Percentiles rank a stretch among this genome's conserved stretches.
Evolutionary conservation across 306 rosid species (phyloP).

Genomic region (Prunus mongolica): DNA sequence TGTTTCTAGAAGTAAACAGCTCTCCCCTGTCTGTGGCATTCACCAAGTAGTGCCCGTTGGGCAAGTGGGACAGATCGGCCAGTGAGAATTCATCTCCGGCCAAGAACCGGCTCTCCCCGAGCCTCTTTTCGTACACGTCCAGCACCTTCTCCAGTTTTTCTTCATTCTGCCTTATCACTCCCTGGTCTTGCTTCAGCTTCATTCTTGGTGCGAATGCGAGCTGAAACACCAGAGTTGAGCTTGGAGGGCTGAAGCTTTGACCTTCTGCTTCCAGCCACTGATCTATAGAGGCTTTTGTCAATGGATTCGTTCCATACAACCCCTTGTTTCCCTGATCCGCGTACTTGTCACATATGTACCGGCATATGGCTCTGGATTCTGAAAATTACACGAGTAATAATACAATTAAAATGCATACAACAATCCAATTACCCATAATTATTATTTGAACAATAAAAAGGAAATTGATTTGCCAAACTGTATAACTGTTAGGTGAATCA

Average conservation of each 20-base stretch:
- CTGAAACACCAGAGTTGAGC: conserved; percentile 65
- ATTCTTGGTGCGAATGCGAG: conserved; percentile 76
- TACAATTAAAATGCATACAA: not conserved
- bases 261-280: conserved; percentile 87
- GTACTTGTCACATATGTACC: conserved; percentile 73
- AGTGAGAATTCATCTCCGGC: conserved; percentile 74
- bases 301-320: conserved; percentile 59
- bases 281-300: conserved; percentile 69
- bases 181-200: conserved; percentile 64
- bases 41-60: conserved; percentile 59
- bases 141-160: conserved; percentile 67
- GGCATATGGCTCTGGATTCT: conserved; percentile 85
- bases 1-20: conserved; percentile 45
- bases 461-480: not conserved
- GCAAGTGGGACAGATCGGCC: conserved; percentile 89
- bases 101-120: conserved; percentile 54
- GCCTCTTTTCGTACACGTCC: conserved; percentile 60
- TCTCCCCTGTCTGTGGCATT: conserved; percentile 29
- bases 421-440: not conserved
- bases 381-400: not conserved
- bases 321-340: conserved; percentile 51
- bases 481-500: not conserved
- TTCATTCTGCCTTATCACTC: conserved; percentile 43
- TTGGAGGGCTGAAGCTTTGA: conserved; percentile 73
- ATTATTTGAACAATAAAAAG: not conserved